Evolutionary conservation across 2,329 filamentous ascomycete genomes (phyloP), one percentile per base, ranked within the genome.

Genomic region (Keithomyces neogunnii): DNA sequence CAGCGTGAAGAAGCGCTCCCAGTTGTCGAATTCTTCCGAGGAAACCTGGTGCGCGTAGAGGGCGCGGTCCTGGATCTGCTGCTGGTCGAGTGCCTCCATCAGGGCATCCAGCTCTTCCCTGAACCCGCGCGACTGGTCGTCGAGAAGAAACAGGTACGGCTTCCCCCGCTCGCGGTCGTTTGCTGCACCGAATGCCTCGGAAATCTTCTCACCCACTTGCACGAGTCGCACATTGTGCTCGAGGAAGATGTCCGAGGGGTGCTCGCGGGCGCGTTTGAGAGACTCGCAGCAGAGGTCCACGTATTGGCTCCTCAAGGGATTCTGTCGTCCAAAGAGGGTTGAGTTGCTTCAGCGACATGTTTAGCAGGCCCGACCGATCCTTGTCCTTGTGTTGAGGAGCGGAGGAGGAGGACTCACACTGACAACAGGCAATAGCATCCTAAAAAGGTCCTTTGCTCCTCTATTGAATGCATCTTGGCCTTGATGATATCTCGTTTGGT

Each of bases 351-450:
- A 10, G 3, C 19, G 19, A 26, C 7, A n/a, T 10, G 19, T 19
- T 49, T 26, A 35, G 19, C 28, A 28, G 28, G 30, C 30, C 3
- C 26, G 19, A 19, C 29, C n/a, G 19, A 35, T 35, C 33, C 33
- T 35, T 19, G 19, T 19, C 19, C 19, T 19, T 3, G 36, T 13
- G 5, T 3, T 5, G 36, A 13, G 35, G 35, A 4, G 35, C 6
- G 6, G n/a, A n/a, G 35, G 35, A n/a, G 10, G 4, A 9, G 8
- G 13, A 59, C 68, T 59, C 57, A 71, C 70, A 68, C 55, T 35
- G 70, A 69, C n/a, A 69, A 55, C 4, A 70, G 48, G 43, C 68
- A 73, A 46, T 67, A 71, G 38, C 67, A 67, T 0, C 69, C 71
- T 11, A 74, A 57, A 44, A 70, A 65, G 0, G 66, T 59, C 6